Evolutionary conservation across 257 asterid genomes (phyloP).

Genomic region (Jaltomata sinuosa): DNA sequence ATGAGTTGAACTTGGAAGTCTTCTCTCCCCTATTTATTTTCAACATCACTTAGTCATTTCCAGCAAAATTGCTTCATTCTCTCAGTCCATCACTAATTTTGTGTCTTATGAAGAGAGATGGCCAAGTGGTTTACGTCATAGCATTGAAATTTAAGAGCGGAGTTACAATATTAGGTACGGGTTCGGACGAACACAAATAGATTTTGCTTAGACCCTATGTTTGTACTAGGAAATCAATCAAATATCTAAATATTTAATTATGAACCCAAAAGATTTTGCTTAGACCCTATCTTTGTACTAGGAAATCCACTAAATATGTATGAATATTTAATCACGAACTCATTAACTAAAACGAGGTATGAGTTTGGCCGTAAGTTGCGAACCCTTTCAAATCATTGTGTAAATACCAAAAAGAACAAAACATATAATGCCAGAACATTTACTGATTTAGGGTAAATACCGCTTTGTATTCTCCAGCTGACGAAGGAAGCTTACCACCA

Average conservation of each 20-base stretch:
- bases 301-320: background rate
- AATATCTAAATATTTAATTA: too few species aligned
- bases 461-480: constrained; percentile 30
- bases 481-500: constrained; percentile 77
- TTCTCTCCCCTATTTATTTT: background rate
- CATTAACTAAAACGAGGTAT: background rate
- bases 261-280: background rate
- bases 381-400: background rate
- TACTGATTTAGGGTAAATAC: constrained; percentile 18
- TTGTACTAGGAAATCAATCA: background rate
- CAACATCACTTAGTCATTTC: background rate
- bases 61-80: background rate
- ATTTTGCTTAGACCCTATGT: background rate
- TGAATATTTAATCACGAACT: background rate
- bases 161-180: background rate
- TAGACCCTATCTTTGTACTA: background rate
- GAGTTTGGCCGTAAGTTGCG: background rate
- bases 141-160: background rate
- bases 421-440: background rate
- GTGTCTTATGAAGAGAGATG: background rate
- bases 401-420: background rate
- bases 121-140: background rate
- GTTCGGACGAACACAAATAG: background rate
- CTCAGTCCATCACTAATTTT: background rate
- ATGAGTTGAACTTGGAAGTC: background rate